Base-by-base conservation (phyloP, 495 filamentous ascomycete species). In the Aspergillus bridgeri region DNA sequence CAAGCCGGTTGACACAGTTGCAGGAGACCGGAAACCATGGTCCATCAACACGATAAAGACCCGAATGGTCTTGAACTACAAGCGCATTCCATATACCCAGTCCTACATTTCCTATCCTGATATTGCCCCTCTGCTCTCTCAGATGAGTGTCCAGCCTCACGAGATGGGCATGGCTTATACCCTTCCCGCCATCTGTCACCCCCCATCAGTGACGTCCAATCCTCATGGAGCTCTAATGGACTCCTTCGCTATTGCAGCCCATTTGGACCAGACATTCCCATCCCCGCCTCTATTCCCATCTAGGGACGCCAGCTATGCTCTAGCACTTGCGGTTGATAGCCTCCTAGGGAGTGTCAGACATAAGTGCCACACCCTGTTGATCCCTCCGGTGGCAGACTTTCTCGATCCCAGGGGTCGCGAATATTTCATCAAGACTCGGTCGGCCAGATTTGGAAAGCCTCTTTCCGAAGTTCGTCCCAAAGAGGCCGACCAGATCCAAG, bases 81-180 rank as follows among this genome's bases (percentile, higher is more conserved):
- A 77, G 50, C 58, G 62, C 1, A 72, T 75, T 51, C 71, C 68
- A 11, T 76, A 75, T 58, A 76, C 73, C 11, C 68, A 77, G 56
- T 69, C 66, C 55, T 77, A 63, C 60, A 65, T 75, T 33, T 75
- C 75, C 27, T 76, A 76, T 59, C 73, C 73, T 3, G 75, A 76
- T 46, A 75, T 77, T 25, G 69, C 64, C 3, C 69, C 72, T 13
- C 51, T 77, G 3, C 64, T 70, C 17, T 61, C 62, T 22, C 42
- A 53, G 17, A 47, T 73, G 18, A 63, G 21, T 2, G 50, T 77
- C n/a, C 42, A 55, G n/a, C 65, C 73, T 33, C 48, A 66, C 44
- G 48, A 63, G 17, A 47, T 58, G 3, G 60, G 63, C 2, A 48
- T 21, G 5, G 62, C 58, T 0, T 76, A 74, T 51, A 78, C 72